These are phyloP conservation scores for Populus tremula DNA, from an alignment of 345 rosid species.

Conservation along the genomic window DNA sequence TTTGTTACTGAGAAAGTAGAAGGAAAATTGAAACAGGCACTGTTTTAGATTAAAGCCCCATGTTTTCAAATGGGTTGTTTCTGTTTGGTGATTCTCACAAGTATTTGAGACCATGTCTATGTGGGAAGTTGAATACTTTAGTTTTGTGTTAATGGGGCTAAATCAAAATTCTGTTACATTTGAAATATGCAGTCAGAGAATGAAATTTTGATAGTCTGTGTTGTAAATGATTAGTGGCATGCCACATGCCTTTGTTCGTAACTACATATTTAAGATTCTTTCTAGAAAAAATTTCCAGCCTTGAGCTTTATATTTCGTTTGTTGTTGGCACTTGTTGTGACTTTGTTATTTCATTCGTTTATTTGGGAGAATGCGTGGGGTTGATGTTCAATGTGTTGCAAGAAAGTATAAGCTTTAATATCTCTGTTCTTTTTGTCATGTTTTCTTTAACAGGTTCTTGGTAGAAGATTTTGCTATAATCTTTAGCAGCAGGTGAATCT, in stretches of 20 bases:
- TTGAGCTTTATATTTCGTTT: background rate
- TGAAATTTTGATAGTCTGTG: background rate
- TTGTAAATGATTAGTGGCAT: background rate
- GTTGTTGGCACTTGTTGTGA: background rate
- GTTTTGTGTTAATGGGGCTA: background rate
- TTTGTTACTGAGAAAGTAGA: background rate
- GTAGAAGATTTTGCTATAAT: background rate
- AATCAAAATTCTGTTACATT: background rate
- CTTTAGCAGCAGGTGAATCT: background rate
- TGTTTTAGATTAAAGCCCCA: background rate
- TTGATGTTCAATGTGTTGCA: background rate
- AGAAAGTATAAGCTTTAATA: background rate
- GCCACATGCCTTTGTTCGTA: background rate
- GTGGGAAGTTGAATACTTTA: constrained; percentile 5
- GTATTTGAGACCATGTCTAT: background rate
- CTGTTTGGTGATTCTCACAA: background rate
- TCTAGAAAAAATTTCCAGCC: background rate
- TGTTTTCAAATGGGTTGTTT: background rate
- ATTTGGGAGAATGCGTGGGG: background rate
- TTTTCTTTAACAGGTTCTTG: background rate
- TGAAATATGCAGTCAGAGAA: background rate
- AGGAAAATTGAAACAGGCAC: background rate
- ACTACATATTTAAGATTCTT: background rate
- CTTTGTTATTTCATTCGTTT: background rate
- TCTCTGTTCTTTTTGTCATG: background rate